These are phyloP conservation scores for Puccinia hordei DNA, from an alignment of 1,284 basidiomycete genomes.

Conservation along the genomic window DNA sequence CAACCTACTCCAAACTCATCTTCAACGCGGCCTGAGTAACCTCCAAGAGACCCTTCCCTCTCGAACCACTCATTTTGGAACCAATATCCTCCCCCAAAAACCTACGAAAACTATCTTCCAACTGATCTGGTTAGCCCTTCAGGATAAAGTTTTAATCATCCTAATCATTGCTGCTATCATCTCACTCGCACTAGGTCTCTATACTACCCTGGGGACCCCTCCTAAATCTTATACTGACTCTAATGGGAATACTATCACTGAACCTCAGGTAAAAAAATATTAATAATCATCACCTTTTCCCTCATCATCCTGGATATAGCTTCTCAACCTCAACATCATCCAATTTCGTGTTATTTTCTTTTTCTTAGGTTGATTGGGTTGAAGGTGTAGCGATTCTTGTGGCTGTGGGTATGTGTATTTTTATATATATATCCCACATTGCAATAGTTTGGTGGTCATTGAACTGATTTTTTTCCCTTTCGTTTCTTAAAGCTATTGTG, in stretches of 20 bases:
- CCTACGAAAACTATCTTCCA: conserved; percentile 75
- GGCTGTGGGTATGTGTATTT: conserved; percentile 62
- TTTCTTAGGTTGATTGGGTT: conserved; percentile 76
- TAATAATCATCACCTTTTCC: background rate
- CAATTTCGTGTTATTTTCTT: background rate
- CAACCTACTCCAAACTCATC: conserved; percentile 72
- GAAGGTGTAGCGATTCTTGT: conserved; percentile 96
- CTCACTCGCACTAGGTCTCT: conserved; percentile 89
- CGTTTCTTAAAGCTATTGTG: conserved; percentile 59
- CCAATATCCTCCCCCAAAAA: conserved; percentile 77
- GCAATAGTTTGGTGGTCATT: background rate
- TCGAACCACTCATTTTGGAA: conserved; percentile 68
- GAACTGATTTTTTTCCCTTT: conserved; percentile 58
- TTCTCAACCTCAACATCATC: background rate
- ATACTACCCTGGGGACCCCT: conserved; percentile 81
- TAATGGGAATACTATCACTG: conserved; percentile 49
- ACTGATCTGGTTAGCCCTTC: conserved; percentile 91
- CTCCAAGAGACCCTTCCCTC: conserved; percentile 53
- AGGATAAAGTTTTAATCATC: conserved; percentile 93
- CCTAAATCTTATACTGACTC: conserved; percentile 64
- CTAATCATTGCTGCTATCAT: conserved; percentile 87
- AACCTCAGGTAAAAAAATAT: conserved; percentile 50
- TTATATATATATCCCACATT: background rate
- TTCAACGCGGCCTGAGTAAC: conserved; percentile 63
- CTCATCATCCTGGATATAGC: background rate